Percentiles rank a stretch among this genome's conserved stretches.
phyloP scores from a whole-genome alignment of 2,329 filamentous ascomycete genomes.

The Penicillium sp. region DNA sequence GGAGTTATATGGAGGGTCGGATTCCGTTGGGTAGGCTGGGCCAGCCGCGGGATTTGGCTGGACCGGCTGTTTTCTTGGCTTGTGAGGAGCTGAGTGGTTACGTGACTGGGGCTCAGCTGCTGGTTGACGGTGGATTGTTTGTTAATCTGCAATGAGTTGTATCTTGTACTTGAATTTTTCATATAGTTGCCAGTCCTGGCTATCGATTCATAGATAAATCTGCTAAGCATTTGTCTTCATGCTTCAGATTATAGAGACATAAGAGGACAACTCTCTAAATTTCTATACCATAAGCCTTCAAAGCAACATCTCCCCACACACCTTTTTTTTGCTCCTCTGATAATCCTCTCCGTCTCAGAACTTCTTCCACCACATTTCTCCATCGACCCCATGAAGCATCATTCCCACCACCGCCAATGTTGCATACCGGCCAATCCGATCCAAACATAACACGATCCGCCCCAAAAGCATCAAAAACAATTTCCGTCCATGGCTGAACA shows the following conservation, averaged over 20 bases:
- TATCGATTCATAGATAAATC: too few species aligned
- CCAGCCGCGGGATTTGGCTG: constrained; percentile 69
- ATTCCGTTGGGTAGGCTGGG: constrained; percentile 78
- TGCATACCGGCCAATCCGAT: constrained; percentile 92
- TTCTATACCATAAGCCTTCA: constrained; percentile 61
- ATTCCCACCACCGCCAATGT: constrained; percentile 59
- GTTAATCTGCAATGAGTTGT: constrained; percentile 82
- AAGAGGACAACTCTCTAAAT: too few species aligned
- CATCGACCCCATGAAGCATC: constrained; percentile 71
- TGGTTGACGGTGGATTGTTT: constrained; percentile 87
- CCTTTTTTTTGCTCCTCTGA: constrained; percentile 60
- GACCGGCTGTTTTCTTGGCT: constrained; percentile 81
- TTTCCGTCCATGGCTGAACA: constrained; percentile 68
- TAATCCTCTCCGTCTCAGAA: constrained; percentile 56
- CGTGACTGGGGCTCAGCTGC: constrained; percentile 76
- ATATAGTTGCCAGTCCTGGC: neutral
- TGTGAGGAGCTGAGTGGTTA: constrained; percentile 76
- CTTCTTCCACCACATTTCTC: constrained; percentile 66
- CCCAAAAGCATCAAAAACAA: constrained; percentile 71
- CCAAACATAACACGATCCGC: constrained; percentile 78
- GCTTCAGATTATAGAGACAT: too few species aligned
- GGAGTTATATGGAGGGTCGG: constrained; percentile 73
- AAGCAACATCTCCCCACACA: constrained; percentile 72
- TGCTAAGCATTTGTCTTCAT: too few species aligned
- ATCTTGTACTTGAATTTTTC: neutral